A percentile compares a stretch with the other conserved stretches of the same genome.
Conservation (phyloP, 371 early-diverging fungal genomes). For the Mortierella sp. region DNA sequence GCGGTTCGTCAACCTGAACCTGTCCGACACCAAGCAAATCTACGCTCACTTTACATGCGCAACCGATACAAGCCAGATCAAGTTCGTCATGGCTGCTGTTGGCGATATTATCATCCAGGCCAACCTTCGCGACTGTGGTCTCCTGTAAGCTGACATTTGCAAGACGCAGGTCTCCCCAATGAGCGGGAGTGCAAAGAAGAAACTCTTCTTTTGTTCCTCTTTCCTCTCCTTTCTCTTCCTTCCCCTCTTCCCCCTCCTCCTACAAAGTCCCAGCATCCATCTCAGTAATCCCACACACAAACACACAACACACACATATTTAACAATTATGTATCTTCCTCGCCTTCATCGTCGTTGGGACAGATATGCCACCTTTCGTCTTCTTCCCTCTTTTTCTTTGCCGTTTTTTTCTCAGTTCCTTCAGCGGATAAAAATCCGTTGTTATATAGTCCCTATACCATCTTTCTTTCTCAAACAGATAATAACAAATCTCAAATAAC, state of each 20-base stretch:
- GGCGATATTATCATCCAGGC: conserved; percentile 96
- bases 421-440: background rate
- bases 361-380: background rate
- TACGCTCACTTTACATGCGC: conserved; percentile 97
- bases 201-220: background rate
- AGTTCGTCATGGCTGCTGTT: conserved; percentile 95
- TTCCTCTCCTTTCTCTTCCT: background rate
- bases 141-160: conserved; percentile 70
- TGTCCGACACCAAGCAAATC: conserved; percentile 87
- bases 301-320: background rate
- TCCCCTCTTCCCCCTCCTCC: background rate
- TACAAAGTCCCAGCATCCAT: conserved; percentile 2
- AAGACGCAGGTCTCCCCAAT: background rate
- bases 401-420: background rate
- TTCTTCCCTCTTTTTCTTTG: background rate
- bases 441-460: background rate
- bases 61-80: conserved; percentile 97
- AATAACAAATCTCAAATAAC: conserved; percentile 6
- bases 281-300: background rate
- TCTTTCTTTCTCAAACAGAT: background rate
- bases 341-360: background rate
- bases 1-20: conserved; percentile 86
- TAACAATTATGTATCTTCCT: conserved; percentile 3
- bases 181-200: background rate
- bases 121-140: conserved; percentile 88